These are phyloP conservation scores for Eucalyptus dawsonii DNA, from an alignment of 345 rosid species.

Conservation along the genomic window DNA sequence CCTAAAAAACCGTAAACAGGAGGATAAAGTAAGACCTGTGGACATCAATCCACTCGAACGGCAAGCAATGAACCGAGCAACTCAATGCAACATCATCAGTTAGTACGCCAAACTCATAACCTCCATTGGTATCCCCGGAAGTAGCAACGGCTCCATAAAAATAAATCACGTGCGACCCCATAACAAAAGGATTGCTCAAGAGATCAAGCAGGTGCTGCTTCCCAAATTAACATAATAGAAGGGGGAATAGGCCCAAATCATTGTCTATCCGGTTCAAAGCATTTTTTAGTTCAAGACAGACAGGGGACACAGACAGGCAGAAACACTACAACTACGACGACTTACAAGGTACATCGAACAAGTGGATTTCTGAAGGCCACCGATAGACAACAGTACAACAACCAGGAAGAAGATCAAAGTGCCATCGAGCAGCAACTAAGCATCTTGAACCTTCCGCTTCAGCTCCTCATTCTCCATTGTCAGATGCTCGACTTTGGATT, in stretches of 20 bases:
- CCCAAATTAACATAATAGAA: background rate
- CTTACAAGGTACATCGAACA: background rate
- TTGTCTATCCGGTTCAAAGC: background rate
- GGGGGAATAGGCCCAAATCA: background rate
- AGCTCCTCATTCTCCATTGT: constrained; percentile 63
- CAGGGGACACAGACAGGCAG: background rate
- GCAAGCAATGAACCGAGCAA: background rate
- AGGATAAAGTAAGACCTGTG: background rate
- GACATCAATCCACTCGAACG: background rate
- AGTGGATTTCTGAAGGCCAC: background rate
- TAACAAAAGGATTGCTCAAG: background rate
- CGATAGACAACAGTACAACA: background rate
- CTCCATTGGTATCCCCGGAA: background rate
- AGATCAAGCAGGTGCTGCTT: background rate
- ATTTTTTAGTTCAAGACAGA: background rate
- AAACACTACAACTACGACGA: background rate
- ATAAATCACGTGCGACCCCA: background rate
- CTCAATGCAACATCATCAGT: background rate
- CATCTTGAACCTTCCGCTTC: constrained; percentile 17
- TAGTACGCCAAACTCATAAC: background rate
- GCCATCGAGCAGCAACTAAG: constrained; percentile 29
- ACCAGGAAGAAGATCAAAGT: background rate
- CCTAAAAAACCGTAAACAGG: background rate
- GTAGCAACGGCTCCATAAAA: background rate
- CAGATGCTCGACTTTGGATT: constrained; percentile 44